Conservation (phyloP, 768 basidiomycete species). For the Lactarius hengduanensis region DNA sequence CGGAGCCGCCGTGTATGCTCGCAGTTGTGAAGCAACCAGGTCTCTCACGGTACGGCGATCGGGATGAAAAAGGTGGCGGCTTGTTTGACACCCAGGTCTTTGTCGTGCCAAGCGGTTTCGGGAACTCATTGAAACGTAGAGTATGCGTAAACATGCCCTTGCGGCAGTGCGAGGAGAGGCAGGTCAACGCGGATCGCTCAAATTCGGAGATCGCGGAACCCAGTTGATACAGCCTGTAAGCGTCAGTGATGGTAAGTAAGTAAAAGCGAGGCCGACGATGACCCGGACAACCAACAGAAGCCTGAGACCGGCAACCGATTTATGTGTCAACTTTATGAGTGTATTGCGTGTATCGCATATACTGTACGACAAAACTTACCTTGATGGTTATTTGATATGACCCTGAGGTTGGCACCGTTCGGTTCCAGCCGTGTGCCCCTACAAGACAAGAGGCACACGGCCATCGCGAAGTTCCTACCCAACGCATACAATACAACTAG, state of each 20-base stretch:
- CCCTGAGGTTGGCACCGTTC: not conserved
- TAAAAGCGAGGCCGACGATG: not conserved
- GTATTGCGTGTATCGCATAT: not conserved
- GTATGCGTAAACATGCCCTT: not conserved
- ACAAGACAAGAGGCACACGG: not conserved
- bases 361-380: not conserved
- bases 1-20: too few relatives aligned
- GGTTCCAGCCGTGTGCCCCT: not conserved
- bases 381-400: not conserved
- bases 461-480: too few relatives aligned
- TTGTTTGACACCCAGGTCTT: not conserved
- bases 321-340: not conserved
- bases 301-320: not conserved
- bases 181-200: not conserved
- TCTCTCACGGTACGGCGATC: too few relatives aligned
- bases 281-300: not conserved
- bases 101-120: not conserved
- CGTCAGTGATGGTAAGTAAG: not conserved
- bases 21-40: not conserved
- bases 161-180: not conserved
- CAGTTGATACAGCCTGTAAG: not conserved
- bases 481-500: not conserved
- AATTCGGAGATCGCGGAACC: not conserved
- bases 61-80: constrained; percentile 42
- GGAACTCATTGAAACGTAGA: not conserved